Evolutionary conservation across 1,139 yeast genomes (phyloP), one percentile per base, ranked within the genome.

Genomic region (Blastobotrys malaysiensis): DNA sequence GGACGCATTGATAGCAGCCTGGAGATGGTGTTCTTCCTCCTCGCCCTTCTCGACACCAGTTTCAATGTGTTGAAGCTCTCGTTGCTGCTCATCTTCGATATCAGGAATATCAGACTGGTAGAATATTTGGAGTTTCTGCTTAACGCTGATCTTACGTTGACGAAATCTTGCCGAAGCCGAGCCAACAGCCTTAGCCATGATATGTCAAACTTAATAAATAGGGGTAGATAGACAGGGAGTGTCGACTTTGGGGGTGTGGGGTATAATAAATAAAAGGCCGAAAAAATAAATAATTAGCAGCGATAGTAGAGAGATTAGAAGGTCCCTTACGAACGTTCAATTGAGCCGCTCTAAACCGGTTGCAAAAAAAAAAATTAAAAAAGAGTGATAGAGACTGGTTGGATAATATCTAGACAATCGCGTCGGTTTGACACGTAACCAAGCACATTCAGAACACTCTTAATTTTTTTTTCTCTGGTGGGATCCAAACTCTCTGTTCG

Each of bases 41-140:
- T 93, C 99, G 63, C 89, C 90, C 69, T 95, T 93, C 69, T 93
- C 99, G 51, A 93, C 99, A 71, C 99, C 99, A 5, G 99, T 93
- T 65, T 93, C 99, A 50, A 93, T 82, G 57, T 89, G 89, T 65
- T 89, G 91, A 26, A 88, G 72, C 61, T 91, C 97, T 52, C 98
- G 81, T 66, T 88, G 96, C 53, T 82, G 84, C 54, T 74, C 77
- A 57, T 80, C 81, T 60, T 89, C 96, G 55, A 86, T 70, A 59
- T 87, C 86, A 1, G 96, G 95, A 55, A 90, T 74, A 64, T 93
- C 97, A 55, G 78, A 74, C 64, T 88, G 96, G 67, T 80, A 80
- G 68, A 85, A 80, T 16, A 93, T 85, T 59, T 87, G 84, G 56
- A 93, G 78, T n/a, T 88, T 83, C 70, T 90, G 97, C 69, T 89